Conservation (phyloP, 371 early-diverging fungal species). For the Mucor saturninus region DNA sequence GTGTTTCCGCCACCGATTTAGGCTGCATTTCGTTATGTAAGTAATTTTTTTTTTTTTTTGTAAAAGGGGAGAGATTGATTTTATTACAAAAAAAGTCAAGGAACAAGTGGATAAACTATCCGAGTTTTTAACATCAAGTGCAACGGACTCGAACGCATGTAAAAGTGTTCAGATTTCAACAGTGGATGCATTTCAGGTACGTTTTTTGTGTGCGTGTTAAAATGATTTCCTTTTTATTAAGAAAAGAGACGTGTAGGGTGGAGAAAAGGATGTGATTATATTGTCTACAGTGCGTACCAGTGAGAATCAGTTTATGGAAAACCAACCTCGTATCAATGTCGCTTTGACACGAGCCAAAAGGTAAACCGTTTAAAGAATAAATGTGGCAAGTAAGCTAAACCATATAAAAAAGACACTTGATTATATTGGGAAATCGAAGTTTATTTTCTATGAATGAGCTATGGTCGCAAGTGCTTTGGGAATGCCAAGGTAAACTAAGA, state of each 20-base stretch:
- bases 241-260: slow-evolving; percentile 57
- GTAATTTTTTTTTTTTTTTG: slow-evolving; percentile 11
- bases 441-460: slow-evolving; percentile 34
- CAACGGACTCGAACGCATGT: slow-evolving; percentile 12
- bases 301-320: slow-evolving; percentile 61
- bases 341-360: slow-evolving; percentile 64
- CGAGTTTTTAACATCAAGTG: slow-evolving; percentile 24
- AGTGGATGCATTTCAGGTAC: slow-evolving; percentile 81
- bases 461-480: slow-evolving; percentile 45
- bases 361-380: slow-evolving; percentile 21
- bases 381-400: neutral
- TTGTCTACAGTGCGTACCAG: slow-evolving; percentile 75
- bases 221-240: neutral
- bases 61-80: neutral
- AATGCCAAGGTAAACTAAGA: slow-evolving; percentile 40
- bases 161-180: slow-evolving; percentile 63
- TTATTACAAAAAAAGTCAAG: slow-evolving; percentile 52
- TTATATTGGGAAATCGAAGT: slow-evolving; percentile 60
- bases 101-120: slow-evolving; percentile 66
- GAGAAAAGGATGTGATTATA: slow-evolving; percentile 83
- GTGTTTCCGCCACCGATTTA: slow-evolving; percentile 50
- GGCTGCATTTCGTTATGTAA: slow-evolving; percentile 76
- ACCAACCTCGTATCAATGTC: slow-evolving; percentile 63
- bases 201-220: neutral
- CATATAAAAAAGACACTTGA: slow-evolving; percentile 50